Evolutionary conservation across 2,329 filamentous ascomycete species (phyloP), one percentile per base, ranked within the genome.

Genomic region (Colletotrichum destructivum): DNA sequence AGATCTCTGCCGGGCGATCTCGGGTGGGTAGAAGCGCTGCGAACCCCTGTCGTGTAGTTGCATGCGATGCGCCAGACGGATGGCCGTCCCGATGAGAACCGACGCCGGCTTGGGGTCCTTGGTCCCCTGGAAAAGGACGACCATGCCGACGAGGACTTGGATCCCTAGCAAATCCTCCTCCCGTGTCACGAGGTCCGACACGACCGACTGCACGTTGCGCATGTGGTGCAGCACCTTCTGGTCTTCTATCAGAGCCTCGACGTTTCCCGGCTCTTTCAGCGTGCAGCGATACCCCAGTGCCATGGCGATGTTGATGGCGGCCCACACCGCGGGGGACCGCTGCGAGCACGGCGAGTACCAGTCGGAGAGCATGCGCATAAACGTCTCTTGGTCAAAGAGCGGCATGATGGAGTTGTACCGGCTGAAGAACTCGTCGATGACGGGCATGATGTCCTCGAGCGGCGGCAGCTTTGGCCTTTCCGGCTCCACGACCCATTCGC

Each of bases 261-360:
- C 62, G 2, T 77, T 73, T 6, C 74, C 71, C 0, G 76, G 75
- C 3, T 77, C 76, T 5, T 75, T 66, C 26, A 65, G 71, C 21
- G 47, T 35, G 18, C 64, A 71, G 11, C 79, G 77, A 51, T 81
- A 80, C 1, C 80, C 80, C 5, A 84, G 75, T 4, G 83, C 82
- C 51, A 84, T 73, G 31, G 83, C 81, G 42, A 82, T 78, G 12
- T 84, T 82, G 21, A 85, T 81, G 15, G 81, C 79, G 0, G 82
- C 83, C 80, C 82, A 84, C 1, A 62, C 68, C 0, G 68, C 68
- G 67, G 2, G 64, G 44, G 7, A 49, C 26, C 1, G 75, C 52
- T 74, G 73, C 1, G 76, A 66, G 2, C 70, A 55, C 3, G 76
- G 69, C 2, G 75, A 77, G 55, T 84, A 84, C 76, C 81, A 85